Conservation (phyloP, 2,329 filamentous ascomycete species). For the Periconia digitata region DNA sequence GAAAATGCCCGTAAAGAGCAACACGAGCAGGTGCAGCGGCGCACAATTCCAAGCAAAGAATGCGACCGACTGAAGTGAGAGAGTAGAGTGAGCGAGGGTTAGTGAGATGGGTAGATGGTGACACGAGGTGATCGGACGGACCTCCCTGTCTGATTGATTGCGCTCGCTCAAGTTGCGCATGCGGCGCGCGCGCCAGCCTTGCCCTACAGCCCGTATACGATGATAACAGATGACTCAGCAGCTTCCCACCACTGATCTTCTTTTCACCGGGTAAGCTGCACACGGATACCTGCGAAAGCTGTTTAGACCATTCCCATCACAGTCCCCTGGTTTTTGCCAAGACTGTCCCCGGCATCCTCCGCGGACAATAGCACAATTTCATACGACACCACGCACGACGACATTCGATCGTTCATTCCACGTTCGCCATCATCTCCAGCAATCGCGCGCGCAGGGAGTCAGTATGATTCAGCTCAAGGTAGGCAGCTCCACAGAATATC, state of each 20-base stretch:
- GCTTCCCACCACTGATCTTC: too few species aligned
- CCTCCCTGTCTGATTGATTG: too few species aligned
- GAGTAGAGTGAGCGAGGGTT: too few species aligned
- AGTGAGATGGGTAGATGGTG: too few species aligned
- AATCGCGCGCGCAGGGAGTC: conserved; percentile 8
- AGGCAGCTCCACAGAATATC: conserved; percentile 1
- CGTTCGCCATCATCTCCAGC: conserved; percentile 1
- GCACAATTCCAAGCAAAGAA: conserved; percentile 9
- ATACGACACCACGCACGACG: conserved; percentile 12
- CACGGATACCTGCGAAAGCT: too few species aligned
- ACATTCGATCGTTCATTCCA: conserved; percentile 5
- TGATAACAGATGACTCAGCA: too few species aligned
- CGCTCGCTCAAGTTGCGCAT: background rate
- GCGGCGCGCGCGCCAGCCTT: too few species aligned
- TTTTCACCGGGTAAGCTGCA: too few species aligned
- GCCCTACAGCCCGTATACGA: too few species aligned
- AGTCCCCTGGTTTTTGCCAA: background rate
- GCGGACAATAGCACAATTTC: background rate
- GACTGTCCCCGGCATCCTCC: background rate
- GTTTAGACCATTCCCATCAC: background rate
- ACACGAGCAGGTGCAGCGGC: conserved; percentile 18
- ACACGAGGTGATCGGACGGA: background rate
- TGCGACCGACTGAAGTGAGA: conserved; percentile 4
- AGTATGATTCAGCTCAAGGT: conserved; percentile 46
- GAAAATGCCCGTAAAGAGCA: conserved; percentile 27